These are phyloP conservation scores for Galerina marginata DNA, from an alignment of 768 basidiomycete species.

Conservation along the genomic window DNA sequence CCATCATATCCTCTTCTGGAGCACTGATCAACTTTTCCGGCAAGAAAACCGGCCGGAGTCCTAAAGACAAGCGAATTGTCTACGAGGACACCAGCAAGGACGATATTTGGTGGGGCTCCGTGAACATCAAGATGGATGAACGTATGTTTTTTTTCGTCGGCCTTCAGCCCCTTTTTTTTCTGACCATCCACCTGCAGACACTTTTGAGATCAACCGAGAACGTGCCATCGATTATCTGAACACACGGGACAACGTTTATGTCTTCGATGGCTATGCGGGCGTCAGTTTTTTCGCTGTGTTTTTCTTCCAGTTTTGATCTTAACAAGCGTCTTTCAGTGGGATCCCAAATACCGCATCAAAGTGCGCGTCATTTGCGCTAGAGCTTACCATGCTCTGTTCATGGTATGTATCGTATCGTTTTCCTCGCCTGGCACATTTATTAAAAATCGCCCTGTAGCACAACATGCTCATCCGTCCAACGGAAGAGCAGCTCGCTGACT, in stretches of 20 bases:
- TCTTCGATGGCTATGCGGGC: conserved; percentile 95
- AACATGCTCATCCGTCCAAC: conserved; percentile 99
- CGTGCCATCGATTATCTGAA: conserved; percentile 99
- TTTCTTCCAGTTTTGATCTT: conserved; percentile 7
- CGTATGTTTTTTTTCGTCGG: conserved; percentile 53
- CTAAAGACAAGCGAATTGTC: conserved; percentile 99
- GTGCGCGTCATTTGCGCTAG: conserved; percentile 98
- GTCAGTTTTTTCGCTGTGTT: conserved; percentile 42
- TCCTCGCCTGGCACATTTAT: conserved; percentile 22
- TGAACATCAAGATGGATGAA: conserved; percentile 99
- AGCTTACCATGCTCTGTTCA: conserved; percentile 98
- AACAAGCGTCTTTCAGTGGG: conserved; percentile 65
- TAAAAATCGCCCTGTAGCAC: conserved; percentile 56
- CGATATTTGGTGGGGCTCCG: conserved; percentile 99
- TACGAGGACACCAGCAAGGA: conserved; percentile 96
- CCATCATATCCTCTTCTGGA: conserved; percentile 94
- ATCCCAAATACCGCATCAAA: conserved; percentile 99
- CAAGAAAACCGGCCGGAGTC: conserved; percentile 97
- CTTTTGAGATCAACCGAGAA: conserved; percentile 98
- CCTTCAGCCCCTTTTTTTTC: background rate
- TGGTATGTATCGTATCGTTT: conserved; percentile 64
- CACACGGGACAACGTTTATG: conserved; percentile 97
- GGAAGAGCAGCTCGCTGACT: conserved; percentile 88
- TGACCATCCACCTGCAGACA: conserved; percentile 57
- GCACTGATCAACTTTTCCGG: conserved; percentile 99